Percentiles rank a stretch among this genome's conserved stretches.
These are phyloP conservation scores for Ophiostoma australiae DNA, from an alignment of 2,329 filamentous ascomycete species.

Conservation along the genomic window DNA sequence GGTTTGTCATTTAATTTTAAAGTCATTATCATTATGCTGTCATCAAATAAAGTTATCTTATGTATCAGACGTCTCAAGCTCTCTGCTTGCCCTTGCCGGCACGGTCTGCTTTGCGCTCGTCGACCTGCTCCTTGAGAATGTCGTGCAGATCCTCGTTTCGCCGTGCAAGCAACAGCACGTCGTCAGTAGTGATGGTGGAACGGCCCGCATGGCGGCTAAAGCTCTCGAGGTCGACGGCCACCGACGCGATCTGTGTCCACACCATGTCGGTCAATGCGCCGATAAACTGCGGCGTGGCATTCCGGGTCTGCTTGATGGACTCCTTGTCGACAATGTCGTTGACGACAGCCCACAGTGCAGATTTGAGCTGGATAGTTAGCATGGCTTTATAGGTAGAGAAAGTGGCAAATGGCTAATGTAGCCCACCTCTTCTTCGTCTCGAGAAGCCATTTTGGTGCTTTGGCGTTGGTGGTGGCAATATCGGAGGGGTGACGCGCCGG, in stretches of 20 bases:
- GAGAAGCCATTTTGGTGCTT: conserved; percentile 29
- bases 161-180: conserved; percentile 80
- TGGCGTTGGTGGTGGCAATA: not conserved
- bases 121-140: conserved; percentile 66
- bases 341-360: conserved; percentile 76
- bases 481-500: not conserved
- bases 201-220: conserved; percentile 72
- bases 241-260: conserved; percentile 73
- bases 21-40: not conserved
- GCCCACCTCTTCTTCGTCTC: conserved; percentile 31
- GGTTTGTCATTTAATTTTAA: not conserved
- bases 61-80: not conserved
- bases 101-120: conserved; percentile 49
- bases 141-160: conserved; percentile 79
- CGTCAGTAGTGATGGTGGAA: conserved; percentile 72
- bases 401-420: not conserved
- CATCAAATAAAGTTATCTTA: not conserved
- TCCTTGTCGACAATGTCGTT: conserved; percentile 88
- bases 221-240: conserved; percentile 53
- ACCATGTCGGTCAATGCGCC: conserved; percentile 80
- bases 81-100: conserved; percentile 35
- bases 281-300: conserved; percentile 89
- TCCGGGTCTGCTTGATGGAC: conserved; percentile 65
- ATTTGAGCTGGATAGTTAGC: conserved; percentile 56
- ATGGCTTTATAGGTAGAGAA: no score